These are phyloP conservation scores for Diaporthe vexans DNA, from an alignment of 2,329 filamentous ascomycete species.

Conservation along the genomic window DNA sequence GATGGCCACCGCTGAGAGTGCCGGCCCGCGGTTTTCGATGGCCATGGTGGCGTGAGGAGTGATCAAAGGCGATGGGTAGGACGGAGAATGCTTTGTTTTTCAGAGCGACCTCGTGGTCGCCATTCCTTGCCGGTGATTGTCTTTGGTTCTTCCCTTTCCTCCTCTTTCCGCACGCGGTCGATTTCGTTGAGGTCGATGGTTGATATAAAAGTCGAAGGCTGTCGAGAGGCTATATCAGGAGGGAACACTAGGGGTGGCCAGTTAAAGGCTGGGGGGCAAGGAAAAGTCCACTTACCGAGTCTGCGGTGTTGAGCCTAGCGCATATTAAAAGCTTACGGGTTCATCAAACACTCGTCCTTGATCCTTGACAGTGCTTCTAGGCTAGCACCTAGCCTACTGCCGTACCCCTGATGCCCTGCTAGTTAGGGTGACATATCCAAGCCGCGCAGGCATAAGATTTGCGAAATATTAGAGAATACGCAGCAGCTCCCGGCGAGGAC, in stretches of 20 bases:
- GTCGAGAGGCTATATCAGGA: conserved; percentile 25
- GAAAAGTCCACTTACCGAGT: conserved; percentile 6
- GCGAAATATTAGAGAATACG: conserved; percentile 6
- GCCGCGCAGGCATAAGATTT: conserved; percentile 4
- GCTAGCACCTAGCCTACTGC: conserved; percentile 14
- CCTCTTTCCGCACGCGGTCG: background rate
- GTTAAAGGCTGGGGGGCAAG: conserved; percentile 29
- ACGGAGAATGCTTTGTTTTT: conserved; percentile 1
- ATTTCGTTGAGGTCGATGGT: background rate
- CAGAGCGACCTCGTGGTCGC: conserved; percentile 30
- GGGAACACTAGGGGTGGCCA: conserved; percentile 21
- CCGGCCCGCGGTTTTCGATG: conserved; percentile 51
- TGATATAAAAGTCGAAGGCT: conserved; percentile 15
- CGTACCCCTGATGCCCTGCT: conserved; percentile 22
- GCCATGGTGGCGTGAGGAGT: conserved; percentile 19
- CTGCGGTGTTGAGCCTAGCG: conserved; percentile 29
- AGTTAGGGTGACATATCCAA: background rate
- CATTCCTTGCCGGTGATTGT: conserved; percentile 1
- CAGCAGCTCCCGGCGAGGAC: background rate
- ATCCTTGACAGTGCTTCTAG: conserved; percentile 20
- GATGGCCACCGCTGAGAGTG: conserved; percentile 52
- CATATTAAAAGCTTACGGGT: conserved; percentile 29
- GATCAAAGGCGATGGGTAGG: background rate
- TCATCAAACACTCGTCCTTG: conserved; percentile 32
- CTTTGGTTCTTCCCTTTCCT: background rate